Evolutionary conservation across 106 monocot species (phyloP), one percentile per base, ranked within the genome.

Genomic region (Dendrobium nobile): DNA sequence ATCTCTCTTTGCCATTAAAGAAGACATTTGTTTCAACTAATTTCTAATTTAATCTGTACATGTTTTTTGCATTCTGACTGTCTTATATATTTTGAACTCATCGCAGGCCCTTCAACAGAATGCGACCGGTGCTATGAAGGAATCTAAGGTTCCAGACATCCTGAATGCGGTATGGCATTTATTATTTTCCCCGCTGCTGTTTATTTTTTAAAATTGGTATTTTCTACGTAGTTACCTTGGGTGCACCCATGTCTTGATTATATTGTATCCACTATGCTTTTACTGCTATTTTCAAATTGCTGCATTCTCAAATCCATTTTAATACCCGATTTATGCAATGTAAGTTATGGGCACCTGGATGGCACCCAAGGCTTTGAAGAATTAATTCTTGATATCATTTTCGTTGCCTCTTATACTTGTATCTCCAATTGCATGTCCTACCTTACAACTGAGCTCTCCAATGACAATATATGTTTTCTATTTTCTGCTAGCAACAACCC

Each of bases 61-160:
- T 70, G 4, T 44, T 17, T 77, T 37, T 44, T 44, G 5, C 26
- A 16, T 79, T 37, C 64, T 37, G n/a, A n/a, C 44, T 20, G 5
- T 77, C 58, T 44, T 55, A 65, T 64, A 33, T 78, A 84, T 77
- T 24, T 28, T 56, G 24, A 77, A 77, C 79, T 84, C 70, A 47
- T 28, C 84, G 47, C 85, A 99, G 98, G 98, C 98, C 37, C 98
- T 99, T 72, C 17, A 75, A 43, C 84, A 72, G 79, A 91, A 99
- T 84, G 77, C 85, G 77, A 99, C 98, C 1, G 91, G 90, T 79
- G 98, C 98, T 19, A 99, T 95, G 95, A 88, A 90, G 87, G 98
- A 95, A 64, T 89, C 95, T 51, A 95, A 85, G 88, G 87, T 93
- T 85, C 81, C 84, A 59, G 98, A 99, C 37, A 88, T 95, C 54